phyloP scores from a whole-genome alignment of 108 stramenopile genomes.

The Nitzschia palea region DNA sequence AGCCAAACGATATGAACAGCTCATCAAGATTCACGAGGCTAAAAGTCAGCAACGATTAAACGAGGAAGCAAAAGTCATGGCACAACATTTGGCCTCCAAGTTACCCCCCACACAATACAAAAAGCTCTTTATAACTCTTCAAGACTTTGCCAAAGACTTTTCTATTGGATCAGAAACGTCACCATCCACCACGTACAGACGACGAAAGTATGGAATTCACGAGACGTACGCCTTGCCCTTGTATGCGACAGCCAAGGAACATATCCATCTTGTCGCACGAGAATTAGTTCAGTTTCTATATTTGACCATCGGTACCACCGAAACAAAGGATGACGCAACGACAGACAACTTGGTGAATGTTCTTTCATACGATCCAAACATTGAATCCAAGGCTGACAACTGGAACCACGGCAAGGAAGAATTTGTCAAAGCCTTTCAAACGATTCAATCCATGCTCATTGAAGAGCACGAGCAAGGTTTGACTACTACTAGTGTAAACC shows the following conservation, averaged over 20 bases:
- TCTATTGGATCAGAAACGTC: neutral
- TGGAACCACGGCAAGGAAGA: slow-evolving; percentile 3
- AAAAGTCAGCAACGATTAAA: neutral
- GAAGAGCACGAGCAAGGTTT: slow-evolving; percentile 3
- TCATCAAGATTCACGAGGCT: neutral
- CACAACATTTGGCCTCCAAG: neutral
- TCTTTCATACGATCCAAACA: neutral
- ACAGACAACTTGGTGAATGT: no score
- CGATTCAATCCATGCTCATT: slow-evolving; percentile 4
- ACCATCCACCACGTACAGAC: no score
- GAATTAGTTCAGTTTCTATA: slow-evolving; percentile 47
- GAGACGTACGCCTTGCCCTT: neutral
- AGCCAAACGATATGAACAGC: neutral
- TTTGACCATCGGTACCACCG: no score
- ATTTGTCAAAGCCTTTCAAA: neutral
- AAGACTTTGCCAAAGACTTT: neutral
- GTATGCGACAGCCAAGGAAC: slow-evolving; percentile 1
- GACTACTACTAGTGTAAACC: no score
- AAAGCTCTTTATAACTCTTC: neutral
- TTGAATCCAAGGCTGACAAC: neutral
- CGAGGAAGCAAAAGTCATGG: slow-evolving; percentile 1
- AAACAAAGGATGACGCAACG: no score
- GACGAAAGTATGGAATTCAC: neutral
- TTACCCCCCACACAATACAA: slow-evolving; percentile 6
- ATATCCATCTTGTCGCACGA: slow-evolving; percentile 48